phyloP scores from a whole-genome alignment of 495 filamentous ascomycete genomes.

The Staphylotrichum longicolle region DNA sequence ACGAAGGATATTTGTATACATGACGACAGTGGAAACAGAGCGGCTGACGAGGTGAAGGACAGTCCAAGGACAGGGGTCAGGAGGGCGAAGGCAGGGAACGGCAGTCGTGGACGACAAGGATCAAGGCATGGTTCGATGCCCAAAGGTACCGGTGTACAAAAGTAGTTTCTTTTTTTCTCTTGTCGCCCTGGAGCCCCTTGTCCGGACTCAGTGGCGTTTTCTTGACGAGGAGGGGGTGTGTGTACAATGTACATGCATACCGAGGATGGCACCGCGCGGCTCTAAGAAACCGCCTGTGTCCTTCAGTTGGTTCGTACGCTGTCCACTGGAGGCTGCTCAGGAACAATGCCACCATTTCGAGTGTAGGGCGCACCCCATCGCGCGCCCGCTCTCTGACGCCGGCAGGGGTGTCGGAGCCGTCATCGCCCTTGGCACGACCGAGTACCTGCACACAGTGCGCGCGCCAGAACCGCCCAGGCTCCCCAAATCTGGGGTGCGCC shows the following conservation, averaged over 20 bases:
- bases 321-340: no score
- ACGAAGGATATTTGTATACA: slow-evolving; percentile 36
- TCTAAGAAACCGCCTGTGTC: slow-evolving; percentile 2
- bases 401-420: slow-evolving; percentile 20
- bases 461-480: slow-evolving; percentile 15
- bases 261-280: slow-evolving; percentile 9
- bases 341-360: no score
- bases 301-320: background rate
- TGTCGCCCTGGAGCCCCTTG: background rate
- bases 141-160: slow-evolving; percentile 2
- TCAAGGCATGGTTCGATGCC: slow-evolving; percentile 10
- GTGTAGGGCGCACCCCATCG: no score
- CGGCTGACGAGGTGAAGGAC: slow-evolving; percentile 2
- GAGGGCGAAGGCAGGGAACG: slow-evolving; percentile 24
- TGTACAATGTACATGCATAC: background rate
- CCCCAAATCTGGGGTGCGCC: slow-evolving; percentile 24
- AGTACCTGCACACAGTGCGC: slow-evolving; percentile 37
- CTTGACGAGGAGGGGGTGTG: no score
- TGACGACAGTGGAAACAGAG: slow-evolving; percentile 13
- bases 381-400: slow-evolving; percentile 17
- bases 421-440: slow-evolving; percentile 20
- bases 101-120: slow-evolving; percentile 18
- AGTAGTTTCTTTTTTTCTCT: slow-evolving; percentile 7
- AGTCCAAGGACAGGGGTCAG: slow-evolving; percentile 15
- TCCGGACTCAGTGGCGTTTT: slow-evolving; percentile 8